Conservation (phyloP, 257 asterid genomes). For the Solanum dulcamara region DNA sequence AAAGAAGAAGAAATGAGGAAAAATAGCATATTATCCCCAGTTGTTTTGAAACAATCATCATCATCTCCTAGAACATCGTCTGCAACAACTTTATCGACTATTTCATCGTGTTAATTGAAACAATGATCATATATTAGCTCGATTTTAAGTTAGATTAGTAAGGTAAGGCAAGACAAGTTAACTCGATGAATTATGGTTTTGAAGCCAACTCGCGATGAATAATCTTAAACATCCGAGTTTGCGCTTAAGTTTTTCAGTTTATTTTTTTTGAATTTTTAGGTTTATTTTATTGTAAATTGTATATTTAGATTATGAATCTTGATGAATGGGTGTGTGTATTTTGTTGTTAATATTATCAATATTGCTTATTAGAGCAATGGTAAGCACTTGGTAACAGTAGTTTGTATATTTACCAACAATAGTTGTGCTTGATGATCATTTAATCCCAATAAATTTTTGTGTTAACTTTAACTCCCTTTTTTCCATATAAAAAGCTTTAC, state of each 20-base stretch:
- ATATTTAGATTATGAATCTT: neutral
- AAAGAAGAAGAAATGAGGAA: slow-evolving; percentile 59
- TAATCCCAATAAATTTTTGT: neutral
- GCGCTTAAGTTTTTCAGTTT: neutral
- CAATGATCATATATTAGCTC: neutral
- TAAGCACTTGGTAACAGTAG: neutral
- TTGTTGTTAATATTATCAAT: neutral
- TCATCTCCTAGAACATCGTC: slow-evolving; percentile 57
- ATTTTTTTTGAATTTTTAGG: neutral
- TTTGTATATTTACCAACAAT: neutral
- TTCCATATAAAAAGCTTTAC: too few relatives aligned
- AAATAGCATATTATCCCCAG: slow-evolving; percentile 30
- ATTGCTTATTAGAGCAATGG: neutral
- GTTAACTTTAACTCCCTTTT: neutral
- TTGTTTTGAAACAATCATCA: slow-evolving; percentile 29
- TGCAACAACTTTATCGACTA: slow-evolving; percentile 50
- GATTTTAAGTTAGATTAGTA: neutral
- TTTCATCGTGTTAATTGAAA: slow-evolving; percentile 22
- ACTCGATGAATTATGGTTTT: neutral
- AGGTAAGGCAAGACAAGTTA: neutral
- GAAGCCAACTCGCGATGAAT: slow-evolving; percentile 3
- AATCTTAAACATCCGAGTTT: neutral
- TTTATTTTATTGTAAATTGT: neutral
- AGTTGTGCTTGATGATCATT: neutral
- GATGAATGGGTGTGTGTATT: neutral